Percentiles rank a stretch among this genome's conserved stretches.
phyloP scores from a whole-genome alignment of 148 eudicot species.

The Pharnaceum exiguum region DNA sequence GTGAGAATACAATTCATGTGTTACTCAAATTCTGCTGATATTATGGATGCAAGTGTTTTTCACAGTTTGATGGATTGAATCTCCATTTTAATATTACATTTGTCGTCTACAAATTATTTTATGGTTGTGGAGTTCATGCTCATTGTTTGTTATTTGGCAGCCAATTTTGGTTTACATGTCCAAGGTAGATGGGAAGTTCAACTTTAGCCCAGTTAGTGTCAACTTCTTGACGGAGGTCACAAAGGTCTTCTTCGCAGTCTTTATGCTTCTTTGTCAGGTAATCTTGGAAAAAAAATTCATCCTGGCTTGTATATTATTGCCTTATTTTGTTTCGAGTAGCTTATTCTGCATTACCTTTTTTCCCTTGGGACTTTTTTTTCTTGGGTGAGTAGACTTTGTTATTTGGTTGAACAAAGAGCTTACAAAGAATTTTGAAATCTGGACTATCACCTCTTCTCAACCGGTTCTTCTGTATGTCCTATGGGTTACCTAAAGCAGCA shows the following conservation, averaged over 20 bases:
- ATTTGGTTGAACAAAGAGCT: too few relatives aligned
- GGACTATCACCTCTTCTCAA: too few relatives aligned
- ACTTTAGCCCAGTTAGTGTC: constrained; percentile 78
- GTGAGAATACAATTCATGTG: neutral
- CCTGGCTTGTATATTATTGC: too few relatives aligned
- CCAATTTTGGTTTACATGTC: constrained; percentile 84
- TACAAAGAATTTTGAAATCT: too few relatives aligned
- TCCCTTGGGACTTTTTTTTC: too few relatives aligned
- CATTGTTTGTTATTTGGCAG: constrained; percentile 27
- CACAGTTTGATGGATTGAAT: neutral
- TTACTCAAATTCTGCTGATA: neutral
- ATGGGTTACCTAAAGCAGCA: too few relatives aligned
- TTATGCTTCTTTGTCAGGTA: constrained; percentile 79
- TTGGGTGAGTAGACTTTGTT: too few relatives aligned
- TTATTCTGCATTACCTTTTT: too few relatives aligned
- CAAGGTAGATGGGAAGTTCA: constrained; percentile 76
- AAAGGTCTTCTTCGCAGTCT: constrained; percentile 63
- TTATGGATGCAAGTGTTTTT: neutral
- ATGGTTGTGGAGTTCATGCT: neutral
- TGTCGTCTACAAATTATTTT: neutral
- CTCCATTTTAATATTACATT: neutral
- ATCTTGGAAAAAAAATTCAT: neutral
- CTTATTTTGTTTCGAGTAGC: too few relatives aligned
- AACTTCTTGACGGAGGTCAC: constrained; percentile 72
- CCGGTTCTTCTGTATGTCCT: too few relatives aligned